These are phyloP conservation scores for Stemphylium lycopersici DNA, from an alignment of 2,329 filamentous ascomycete species.

Conservation along the genomic window DNA sequence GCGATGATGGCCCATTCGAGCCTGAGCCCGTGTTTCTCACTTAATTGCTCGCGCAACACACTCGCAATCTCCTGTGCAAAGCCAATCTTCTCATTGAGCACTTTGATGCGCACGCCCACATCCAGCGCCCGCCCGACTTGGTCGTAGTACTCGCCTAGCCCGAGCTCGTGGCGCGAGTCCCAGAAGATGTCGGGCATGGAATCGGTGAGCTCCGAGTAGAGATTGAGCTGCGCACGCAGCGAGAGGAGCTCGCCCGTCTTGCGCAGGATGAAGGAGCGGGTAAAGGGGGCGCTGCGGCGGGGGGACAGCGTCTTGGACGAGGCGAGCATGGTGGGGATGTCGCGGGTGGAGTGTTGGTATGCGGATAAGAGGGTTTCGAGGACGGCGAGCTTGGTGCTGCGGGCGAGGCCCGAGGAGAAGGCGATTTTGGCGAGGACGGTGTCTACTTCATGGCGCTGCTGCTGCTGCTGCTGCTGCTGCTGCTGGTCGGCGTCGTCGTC, in stretches of 20 bases:
- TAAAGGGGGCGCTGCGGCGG: constrained; percentile 54
- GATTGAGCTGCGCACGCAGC: constrained; percentile 89
- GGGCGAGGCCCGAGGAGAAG: constrained; percentile 90
- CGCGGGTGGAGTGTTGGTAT: constrained; percentile 86
- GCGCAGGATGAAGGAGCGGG: constrained; percentile 79
- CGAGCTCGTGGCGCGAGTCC: constrained; percentile 87
- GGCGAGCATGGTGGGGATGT: constrained; percentile 79
- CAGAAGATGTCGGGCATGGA: constrained; percentile 95
- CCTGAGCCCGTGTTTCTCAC: constrained; percentile 85
- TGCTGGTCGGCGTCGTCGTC: constrained; percentile 47
- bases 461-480: no score
- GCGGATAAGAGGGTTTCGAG: constrained; percentile 80
- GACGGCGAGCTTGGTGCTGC: constrained; percentile 91
- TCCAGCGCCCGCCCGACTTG: constrained; percentile 89
- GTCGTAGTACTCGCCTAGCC: constrained; percentile 93
- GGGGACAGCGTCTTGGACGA: constrained; percentile 59
- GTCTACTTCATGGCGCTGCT: constrained; percentile 53
- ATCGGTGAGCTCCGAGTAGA: constrained; percentile 96
- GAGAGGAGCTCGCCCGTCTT: constrained; percentile 93
- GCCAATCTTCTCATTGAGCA: constrained; percentile 95
- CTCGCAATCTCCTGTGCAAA: constrained; percentile 95
- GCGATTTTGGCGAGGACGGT: constrained; percentile 89
- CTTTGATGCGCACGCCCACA: constrained; percentile 87
- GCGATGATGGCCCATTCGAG: constrained; percentile 96
- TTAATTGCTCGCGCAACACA: constrained; percentile 84